Conservation (phyloP, 192 early-diverging fungal genomes). For the Podila verticillata region DNA sequence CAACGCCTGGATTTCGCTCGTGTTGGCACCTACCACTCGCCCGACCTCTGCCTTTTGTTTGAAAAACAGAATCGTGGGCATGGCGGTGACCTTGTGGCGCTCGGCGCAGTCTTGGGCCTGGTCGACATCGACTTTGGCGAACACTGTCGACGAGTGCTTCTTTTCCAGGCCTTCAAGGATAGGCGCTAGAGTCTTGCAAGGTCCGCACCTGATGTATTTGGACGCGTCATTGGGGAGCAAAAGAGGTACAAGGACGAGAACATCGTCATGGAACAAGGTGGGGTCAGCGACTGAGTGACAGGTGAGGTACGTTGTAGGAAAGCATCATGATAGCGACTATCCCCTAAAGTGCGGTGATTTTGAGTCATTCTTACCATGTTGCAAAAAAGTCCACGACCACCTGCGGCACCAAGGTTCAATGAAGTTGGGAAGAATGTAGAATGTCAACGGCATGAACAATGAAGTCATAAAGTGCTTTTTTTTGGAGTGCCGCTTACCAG, state of each 20-base stretch:
- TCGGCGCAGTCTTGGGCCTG: constrained; percentile 21
- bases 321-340: background rate
- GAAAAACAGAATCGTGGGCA: constrained; percentile 47
- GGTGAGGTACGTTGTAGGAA: no score
- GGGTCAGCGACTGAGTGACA: background rate
- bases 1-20: constrained; percentile 24
- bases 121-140: constrained; percentile 47
- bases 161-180: constrained; percentile 36
- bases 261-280: no score
- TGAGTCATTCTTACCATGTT: constrained; percentile 19
- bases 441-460: background rate
- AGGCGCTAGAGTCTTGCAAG: constrained; percentile 39
- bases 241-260: no score
- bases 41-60: constrained; percentile 23
- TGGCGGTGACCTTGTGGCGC: constrained; percentile 23
- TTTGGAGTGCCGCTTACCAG: constrained; percentile 14
- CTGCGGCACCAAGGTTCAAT: constrained; percentile 1
- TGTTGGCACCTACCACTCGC: constrained; percentile 32
- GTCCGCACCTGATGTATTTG: constrained; percentile 31
- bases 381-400: constrained; percentile 52
- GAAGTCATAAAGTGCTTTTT: no score
- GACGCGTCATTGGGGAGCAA: background rate
- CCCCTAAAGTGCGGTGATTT: no score
- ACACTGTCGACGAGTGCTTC: constrained; percentile 32
- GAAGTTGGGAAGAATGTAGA: background rate